Base-by-base conservation (phyloP, 805 yeast genomes). In the Candida krabiensis region DNA sequence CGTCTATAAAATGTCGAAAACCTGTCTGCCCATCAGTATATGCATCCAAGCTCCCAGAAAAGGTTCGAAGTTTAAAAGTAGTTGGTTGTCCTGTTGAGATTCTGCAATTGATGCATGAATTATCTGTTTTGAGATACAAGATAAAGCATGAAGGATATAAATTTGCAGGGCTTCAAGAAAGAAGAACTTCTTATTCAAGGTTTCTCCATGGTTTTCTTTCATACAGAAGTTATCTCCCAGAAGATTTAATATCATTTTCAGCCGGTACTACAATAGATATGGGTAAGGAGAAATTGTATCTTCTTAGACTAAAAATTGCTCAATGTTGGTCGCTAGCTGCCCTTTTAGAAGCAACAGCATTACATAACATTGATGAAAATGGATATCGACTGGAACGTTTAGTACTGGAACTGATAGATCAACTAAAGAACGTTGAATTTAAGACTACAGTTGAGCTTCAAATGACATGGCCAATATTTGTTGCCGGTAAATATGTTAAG, bases 381-480 rank as follows among this genome's bases (percentile, higher is more conserved):
- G 19, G 28, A 21, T 16, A 9, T 9, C 19, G 22, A 8, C 9
- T 33, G 13, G 22, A 25, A 18, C 9, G 9, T 17, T 19, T 8
- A 4, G 14, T 23, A 15, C 4, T 16, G 14, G 21, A 25, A 30
- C 11, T 27, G 14, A n/a, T 30, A 7, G 9, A 17, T 3, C 26
- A 24, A 21, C 19, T 28, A n/a, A 11, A 12, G 5, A 8, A 11
- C 13, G 12, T 38, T 13, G 8, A 24, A 18, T 38, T 38, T 21
- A 9, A 24, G 19, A 17, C 39, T 18, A 14, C 42, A 11, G 23
- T 25, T 12, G 39, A 38, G 21, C 15, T 35, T 9, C 42, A 38
- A 17, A 24, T 34, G 32, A n/a, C 22, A 6, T 38, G 42, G 42
- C 42, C 42, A n/a, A 12, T 38, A 6, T 34, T 23, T 21, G 23